These are phyloP conservation scores for Penicillium rolfsii DNA, from an alignment of 2,329 filamentous ascomycete genomes.

Conservation along the genomic window DNA sequence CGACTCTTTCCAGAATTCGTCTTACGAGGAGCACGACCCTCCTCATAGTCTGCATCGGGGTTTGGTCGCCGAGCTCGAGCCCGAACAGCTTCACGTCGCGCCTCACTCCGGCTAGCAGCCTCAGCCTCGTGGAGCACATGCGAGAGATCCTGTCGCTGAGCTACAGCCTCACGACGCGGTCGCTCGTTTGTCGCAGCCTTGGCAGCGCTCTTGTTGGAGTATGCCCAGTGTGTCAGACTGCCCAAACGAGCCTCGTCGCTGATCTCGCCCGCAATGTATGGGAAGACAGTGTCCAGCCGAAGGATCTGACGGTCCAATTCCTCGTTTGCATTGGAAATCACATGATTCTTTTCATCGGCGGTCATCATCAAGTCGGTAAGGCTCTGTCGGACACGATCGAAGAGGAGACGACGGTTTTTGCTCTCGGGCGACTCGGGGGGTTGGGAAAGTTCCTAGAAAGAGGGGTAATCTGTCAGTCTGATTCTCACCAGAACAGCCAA, in stretches of 20 bases:
- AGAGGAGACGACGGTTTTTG: constrained; percentile 65
- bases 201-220: constrained; percentile 72
- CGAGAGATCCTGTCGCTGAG: constrained; percentile 65
- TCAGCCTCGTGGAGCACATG: constrained; percentile 80
- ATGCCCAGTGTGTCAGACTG: constrained; percentile 92
- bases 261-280: constrained; percentile 83
- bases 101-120: constrained; percentile 80
- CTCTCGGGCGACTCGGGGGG: constrained; percentile 41
- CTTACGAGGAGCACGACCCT: constrained; percentile 59
- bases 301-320: constrained; percentile 81
- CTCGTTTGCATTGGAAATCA: constrained; percentile 89
- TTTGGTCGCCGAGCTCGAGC: constrained; percentile 75
- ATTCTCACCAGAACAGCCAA: not conserved
- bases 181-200: constrained; percentile 67
- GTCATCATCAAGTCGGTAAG: constrained; percentile 85
- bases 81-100: constrained; percentile 77
- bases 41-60: constrained; percentile 79
- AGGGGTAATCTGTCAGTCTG: constrained; percentile 12
- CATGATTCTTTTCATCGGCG: constrained; percentile 96
- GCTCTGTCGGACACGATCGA: constrained; percentile 74
- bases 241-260: constrained; percentile 94
- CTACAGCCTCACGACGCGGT: constrained; percentile 75
- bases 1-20: constrained; percentile 59
- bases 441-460: constrained; percentile 34
- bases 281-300: constrained; percentile 84